Percentiles rank a stretch among this genome's conserved stretches.
These are phyloP conservation scores for Saccharum hybrid DNA, from an alignment of 202 grass and related monocot genomes.

Conservation along the genomic window DNA sequence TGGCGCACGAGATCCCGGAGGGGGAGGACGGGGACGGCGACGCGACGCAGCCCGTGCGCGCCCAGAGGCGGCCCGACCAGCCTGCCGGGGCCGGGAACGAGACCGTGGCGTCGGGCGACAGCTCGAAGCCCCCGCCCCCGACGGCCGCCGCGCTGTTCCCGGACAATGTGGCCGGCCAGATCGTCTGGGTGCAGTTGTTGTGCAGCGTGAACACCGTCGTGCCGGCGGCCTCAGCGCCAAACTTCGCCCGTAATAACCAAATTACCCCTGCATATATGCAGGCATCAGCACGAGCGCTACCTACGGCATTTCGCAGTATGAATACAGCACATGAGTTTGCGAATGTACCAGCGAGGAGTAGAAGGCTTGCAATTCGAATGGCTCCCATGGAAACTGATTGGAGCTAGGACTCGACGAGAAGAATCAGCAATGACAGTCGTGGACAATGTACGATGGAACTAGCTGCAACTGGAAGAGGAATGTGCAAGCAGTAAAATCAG, in stretches of 20 bases:
- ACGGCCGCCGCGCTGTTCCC: constrained; percentile 64
- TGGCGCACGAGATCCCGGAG: constrained; percentile 45
- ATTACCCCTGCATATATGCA: constrained; percentile 24
- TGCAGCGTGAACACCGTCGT: constrained; percentile 73
- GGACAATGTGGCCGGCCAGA: constrained; percentile 86
- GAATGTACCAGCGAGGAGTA: constrained; percentile 39
- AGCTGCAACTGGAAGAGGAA: constrained; percentile 11
- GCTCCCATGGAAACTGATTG: constrained; percentile 31
- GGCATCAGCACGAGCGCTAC: not conserved
- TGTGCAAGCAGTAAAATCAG: not conserved
- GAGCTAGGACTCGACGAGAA: not conserved
- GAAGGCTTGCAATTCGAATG: not conserved
- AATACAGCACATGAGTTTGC: no score
- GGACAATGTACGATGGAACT: not conserved
- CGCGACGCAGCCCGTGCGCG: constrained; percentile 61
- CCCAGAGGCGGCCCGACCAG: constrained; percentile 85
- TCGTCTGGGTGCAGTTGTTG: constrained; percentile 74
- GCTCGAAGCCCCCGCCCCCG: constrained; percentile 78
- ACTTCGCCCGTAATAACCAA: not conserved
- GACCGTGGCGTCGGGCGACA: constrained; percentile 46
- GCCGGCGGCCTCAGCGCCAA: constrained; percentile 23
- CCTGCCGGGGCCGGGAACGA: constrained; percentile 62
- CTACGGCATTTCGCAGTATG: not conserved
- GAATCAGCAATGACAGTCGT: not conserved
- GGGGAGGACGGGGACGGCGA: not conserved